Evolutionary conservation across 768 basidiomycete genomes (phyloP), one percentile per base, ranked within the genome.

Genomic region (Neoboletus brunneissimus): DNA sequence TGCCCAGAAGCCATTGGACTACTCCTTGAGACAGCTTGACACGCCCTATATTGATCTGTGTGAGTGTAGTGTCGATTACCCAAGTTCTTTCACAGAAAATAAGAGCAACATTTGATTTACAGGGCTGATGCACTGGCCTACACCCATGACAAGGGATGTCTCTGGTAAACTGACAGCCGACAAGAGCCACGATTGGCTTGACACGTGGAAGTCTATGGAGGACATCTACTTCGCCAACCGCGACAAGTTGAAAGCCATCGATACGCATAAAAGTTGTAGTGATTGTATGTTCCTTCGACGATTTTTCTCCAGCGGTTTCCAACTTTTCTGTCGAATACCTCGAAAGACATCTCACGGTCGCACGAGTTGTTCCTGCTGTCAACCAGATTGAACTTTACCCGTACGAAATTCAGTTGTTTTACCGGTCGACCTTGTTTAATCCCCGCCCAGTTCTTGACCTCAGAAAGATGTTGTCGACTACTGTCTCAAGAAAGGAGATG

Each of bases 61-160:
- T 83, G 64, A 65, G 76, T 75, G 27, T 37, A 16, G 27, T 31
- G n/a, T 31, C n/a, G 20, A 32, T 32, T n/a, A 16, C 10, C 15
- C 8, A 13, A 31, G n/a, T 32, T 23, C 27, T 37, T 45, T n/a
- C 22, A 41, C 8, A n/a, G 22, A 49, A 48, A 41, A 44, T 29
- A 23, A 93, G 68, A 76, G 91, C 42, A 89, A 92, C 23, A 82
- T 91, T 22, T 91, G 85, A 82, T 27, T 18, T 16, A 75, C 55
- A 85, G 84, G 82, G 81, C 74, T 89, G 53, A 83, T 89, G 79
- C 88, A 89, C 73, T 91, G 88, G 89, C 89, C 90, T 18, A 81
- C 86, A 13, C 86, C 88, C 23, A 82, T 88, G 81, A 79, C 77
- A 15, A 61, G 67, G 50, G 81, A 81, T 55, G 74, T 73, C 46